Base-by-base conservation (phyloP, 306 rosid genomes). In the Vachellia collinsii region DNA sequence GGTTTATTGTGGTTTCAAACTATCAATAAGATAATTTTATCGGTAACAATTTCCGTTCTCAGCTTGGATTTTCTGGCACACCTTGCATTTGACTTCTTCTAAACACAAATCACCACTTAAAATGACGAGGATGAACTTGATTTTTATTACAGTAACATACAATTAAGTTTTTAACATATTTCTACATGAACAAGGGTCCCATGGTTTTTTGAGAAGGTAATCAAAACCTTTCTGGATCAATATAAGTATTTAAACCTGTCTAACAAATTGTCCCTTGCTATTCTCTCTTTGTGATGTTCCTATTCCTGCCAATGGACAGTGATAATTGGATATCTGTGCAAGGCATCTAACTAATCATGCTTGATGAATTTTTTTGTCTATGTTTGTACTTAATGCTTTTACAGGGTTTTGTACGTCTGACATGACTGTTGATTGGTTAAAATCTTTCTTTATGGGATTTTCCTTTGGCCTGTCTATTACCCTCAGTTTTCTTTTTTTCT, bases 391-490 rank as follows among this genome's bases (percentile, higher is more conserved):
- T 68, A 13, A 20, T 43, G 54, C 38, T 39, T 69, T 37, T 43
- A n/a, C 54, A 11, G 37, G 74, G 74, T 38, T 38, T 41, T 44
- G 72, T 67, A 67, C 11, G 0, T 41, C 50, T 67, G 34, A 19
- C 29, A 39, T 41, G 8, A 41, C n/a, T 10, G 50, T 67, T 67
- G 17, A 9, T 41, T 67, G 48, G 34, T 4, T n/a, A 69, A 20
- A 69, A 20, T 34, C 25, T 43, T 69, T 8, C 38, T 69, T 14
- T 43, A 25, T 43, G 54, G 9, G 11, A n/a, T 70, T 68, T 37
- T 67, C 16, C 20, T 81, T 43, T 78, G 56, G 54, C 78, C 76
- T 36, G 80, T 84, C 61, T 53, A 81, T 47, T 65, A 61, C 9
- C 56, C 53, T n/a, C 14, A 14, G 29, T 48, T 51, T 79, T 79